phyloP scores from a whole-genome alignment of 371 early-diverging fungal species.

The Dinochytrium kinnereticum region DNA sequence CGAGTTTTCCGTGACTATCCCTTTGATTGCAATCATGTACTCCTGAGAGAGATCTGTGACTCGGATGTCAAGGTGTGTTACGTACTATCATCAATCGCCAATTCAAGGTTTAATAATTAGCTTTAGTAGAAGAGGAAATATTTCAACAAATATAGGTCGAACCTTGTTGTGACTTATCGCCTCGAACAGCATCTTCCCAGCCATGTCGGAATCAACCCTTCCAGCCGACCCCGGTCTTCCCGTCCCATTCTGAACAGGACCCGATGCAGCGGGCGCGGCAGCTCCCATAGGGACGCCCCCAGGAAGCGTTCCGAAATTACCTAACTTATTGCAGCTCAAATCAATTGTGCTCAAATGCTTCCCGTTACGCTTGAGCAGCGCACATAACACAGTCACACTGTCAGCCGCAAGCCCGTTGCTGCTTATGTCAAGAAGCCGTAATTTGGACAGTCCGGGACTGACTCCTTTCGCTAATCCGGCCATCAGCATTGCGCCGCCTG shows the following conservation, averaged over 20 bases:
- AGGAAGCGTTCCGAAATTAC: conserved; percentile 19
- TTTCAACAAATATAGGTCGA: background rate
- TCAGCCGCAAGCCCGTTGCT: conserved; percentile 45
- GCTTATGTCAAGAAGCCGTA: conserved; percentile 41
- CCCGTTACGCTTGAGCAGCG: conserved; percentile 41
- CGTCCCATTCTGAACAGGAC: background rate
- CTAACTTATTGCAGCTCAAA: conserved; percentile 52
- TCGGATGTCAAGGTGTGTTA: conserved; percentile 53
- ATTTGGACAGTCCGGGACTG: background rate
- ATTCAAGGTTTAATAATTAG: background rate
- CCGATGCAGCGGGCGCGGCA: background rate
- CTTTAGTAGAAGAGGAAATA: background rate
- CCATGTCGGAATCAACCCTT: conserved; percentile 40
- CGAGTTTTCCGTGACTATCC: conserved; percentile 51
- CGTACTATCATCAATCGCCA: conserved; percentile 38
- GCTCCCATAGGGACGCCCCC: conserved; percentile 15
- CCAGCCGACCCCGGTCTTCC: conserved; percentile 7
- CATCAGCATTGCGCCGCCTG: conserved; percentile 42
- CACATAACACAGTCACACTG: conserved; percentile 39
- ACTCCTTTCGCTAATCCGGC: conserved; percentile 14
- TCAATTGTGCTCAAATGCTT: conserved; percentile 35
- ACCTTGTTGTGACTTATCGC: conserved; percentile 58
- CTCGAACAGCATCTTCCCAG: conserved; percentile 54
- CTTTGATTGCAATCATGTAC: conserved; percentile 52
- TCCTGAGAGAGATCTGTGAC: conserved; percentile 50